Evolutionary conservation across 2,329 filamentous ascomycete species (phyloP).

Genomic region (Diaporthe ilicicola): DNA sequence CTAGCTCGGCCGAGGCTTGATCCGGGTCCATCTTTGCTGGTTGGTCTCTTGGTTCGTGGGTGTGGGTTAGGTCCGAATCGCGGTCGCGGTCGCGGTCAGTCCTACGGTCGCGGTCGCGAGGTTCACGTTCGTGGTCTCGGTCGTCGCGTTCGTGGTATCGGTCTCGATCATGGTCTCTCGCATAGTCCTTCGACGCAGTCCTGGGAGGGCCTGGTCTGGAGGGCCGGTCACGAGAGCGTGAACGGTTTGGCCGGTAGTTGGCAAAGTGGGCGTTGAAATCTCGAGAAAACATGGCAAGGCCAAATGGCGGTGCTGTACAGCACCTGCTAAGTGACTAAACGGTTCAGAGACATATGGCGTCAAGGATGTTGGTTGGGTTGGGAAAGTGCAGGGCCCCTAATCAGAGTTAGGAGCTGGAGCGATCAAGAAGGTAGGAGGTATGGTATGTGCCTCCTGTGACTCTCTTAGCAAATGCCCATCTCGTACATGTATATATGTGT

Average conservation of each 20-base stretch:
- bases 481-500: background rate
- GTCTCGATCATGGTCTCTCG: background rate
- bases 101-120: constrained; percentile 13
- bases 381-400: constrained; percentile 3
- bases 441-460: background rate
- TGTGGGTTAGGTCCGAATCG: background rate
- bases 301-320: background rate
- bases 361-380: background rate
- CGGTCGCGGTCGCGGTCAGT: constrained; percentile 22
- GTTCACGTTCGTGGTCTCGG: background rate
- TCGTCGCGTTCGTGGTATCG: background rate
- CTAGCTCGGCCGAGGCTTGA: constrained; percentile 25
- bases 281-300: constrained; percentile 18
- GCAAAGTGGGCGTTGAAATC: constrained; percentile 16
- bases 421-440: background rate
- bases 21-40: constrained; percentile 19
- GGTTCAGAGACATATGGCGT: constrained; percentile 16
- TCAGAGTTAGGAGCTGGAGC: background rate
- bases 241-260: constrained; percentile 11
- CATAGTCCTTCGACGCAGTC: background rate
- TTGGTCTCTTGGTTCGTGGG: background rate
- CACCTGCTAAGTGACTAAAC: constrained; percentile 14
- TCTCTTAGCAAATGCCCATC: background rate
- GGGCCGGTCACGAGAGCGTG: constrained; percentile 8
- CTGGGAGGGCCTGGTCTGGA: background rate